Base-by-base conservation (phyloP, 73 alveolate genomes). In the Tetrahymena borealis region DNA sequence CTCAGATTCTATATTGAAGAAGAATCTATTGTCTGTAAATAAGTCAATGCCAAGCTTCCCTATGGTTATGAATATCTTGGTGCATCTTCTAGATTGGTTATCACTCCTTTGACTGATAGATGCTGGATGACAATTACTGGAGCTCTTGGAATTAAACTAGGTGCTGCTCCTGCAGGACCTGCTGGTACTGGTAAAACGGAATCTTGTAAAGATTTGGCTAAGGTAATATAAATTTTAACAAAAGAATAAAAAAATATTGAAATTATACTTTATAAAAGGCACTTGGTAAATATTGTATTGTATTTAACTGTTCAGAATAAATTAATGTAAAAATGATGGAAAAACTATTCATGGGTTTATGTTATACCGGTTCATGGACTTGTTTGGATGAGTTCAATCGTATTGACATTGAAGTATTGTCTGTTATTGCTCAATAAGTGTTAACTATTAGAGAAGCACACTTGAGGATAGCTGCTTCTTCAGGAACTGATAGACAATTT, bases 51-150 rank as follows among this genome's bases (percentile, higher is more conserved):
- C 79, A 94, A 97, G 91, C 41, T 98, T 24, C 92, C 91, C 39
- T 99, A 99, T 94, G 99, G 99, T n/a, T 99, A 97, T 97, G 99
- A 99, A 92, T 99, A 97, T 95, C 94, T 98, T 91, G 99, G 99
- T 38, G 98, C 98, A 38, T 96, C 99, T 24, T 95, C 99, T 79
- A 97, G 99, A 90, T 93, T 97, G 94, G 99, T 98, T 36, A 97
- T 97, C 79, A 98, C 99, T 18, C 99, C 99, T 0, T 94, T 98
- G 78, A 98, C 99, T 39, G 99, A 98, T 94, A 94, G 99, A 78
- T 98, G 99, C 95, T 97, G 97, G 96, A 94, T 97, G 97, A 98
- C 99, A 33, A 90, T 98, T 32, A 98, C 99, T 93, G 99, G 99
- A 13, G 99, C 99, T 28, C 91, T 97, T 39, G 94, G 96, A 40